Percentiles rank a stretch among this genome's conserved stretches.
phyloP scores from a whole-genome alignment of 345 rosid genomes.

The Populus tremula region DNA sequence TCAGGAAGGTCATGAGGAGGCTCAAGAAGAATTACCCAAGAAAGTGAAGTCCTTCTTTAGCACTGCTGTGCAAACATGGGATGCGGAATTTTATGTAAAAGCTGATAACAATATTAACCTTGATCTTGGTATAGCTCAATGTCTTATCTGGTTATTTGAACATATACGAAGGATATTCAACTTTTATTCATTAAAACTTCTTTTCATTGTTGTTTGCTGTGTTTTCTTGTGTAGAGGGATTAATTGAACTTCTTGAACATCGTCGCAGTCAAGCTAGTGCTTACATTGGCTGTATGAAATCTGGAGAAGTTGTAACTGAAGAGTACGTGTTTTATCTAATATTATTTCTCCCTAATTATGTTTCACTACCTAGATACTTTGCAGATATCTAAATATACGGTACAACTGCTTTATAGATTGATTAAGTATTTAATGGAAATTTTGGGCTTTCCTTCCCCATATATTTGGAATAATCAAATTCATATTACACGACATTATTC shows the following conservation, averaged over 20 bases:
- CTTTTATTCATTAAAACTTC: slow-evolving; percentile 1
- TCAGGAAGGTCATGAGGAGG: slow-evolving; percentile 96
- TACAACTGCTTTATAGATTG: not conserved
- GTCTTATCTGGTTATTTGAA: slow-evolving; percentile 11
- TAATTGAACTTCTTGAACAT: slow-evolving; percentile 64
- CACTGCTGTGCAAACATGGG: slow-evolving; percentile 86
- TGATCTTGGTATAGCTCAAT: slow-evolving; percentile 64
- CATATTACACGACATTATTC: not conserved
- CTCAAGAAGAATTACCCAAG: slow-evolving; percentile 82
- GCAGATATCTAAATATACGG: not conserved
- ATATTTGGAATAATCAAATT: not conserved
- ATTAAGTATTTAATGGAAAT: not conserved
- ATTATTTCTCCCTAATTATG: slow-evolving; percentile 2
- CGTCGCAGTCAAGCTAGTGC: slow-evolving; percentile 72
- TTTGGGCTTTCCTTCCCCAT: not conserved
- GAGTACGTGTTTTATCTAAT: slow-evolving; percentile 43
- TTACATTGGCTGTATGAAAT: slow-evolving; percentile 96
- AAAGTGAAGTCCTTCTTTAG: slow-evolving; percentile 84
- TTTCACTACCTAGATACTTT: not conserved
- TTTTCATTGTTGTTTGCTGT: slow-evolving; percentile 8
- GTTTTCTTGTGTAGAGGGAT: slow-evolving; percentile 49
- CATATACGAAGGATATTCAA: slow-evolving; percentile 6
- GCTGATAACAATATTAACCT: slow-evolving; percentile 76
- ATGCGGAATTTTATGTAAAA: slow-evolving; percentile 88
- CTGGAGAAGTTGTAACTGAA: slow-evolving; percentile 79